Conservation (phyloP, 164 flowering plant genomes). For the Protea cynaroides region DNA sequence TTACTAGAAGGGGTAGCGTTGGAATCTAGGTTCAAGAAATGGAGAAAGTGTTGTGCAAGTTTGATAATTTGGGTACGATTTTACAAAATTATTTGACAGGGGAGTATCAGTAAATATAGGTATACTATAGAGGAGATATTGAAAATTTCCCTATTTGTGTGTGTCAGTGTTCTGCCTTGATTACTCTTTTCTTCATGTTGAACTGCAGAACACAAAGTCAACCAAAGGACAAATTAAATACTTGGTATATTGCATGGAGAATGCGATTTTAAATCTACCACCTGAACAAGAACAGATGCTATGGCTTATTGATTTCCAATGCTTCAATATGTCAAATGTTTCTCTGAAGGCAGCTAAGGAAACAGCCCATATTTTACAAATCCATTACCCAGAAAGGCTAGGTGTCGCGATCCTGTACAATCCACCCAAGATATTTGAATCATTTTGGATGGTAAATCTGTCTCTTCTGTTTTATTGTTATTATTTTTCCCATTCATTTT, state of each 20-base stretch:
- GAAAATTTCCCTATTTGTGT: too few relatives aligned
- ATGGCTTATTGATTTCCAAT: constrained; percentile 89
- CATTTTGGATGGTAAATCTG: constrained; percentile 66
- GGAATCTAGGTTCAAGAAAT: too few relatives aligned
- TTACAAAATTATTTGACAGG: too few relatives aligned
- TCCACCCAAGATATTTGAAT: constrained; percentile 85
- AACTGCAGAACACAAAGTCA: constrained; percentile 79
- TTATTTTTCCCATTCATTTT: too few relatives aligned
- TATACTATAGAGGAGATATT: too few relatives aligned
- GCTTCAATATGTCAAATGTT: constrained; percentile 63
- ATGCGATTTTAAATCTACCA: constrained; percentile 80
- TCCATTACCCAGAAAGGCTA: constrained; percentile 85
- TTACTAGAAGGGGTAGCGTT: too few relatives aligned
- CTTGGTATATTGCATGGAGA: constrained; percentile 95
- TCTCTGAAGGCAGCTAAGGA: constrained; percentile 71
- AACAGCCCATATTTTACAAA: constrained; percentile 79
- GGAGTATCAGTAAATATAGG: too few relatives aligned
- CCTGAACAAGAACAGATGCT: constrained; percentile 83
- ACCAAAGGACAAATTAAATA: constrained; percentile 68
- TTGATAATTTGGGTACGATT: too few relatives aligned
- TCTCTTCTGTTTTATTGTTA: neutral
- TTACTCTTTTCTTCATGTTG: neutral
- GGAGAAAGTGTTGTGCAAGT: too few relatives aligned
- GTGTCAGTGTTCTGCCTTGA: too few relatives aligned
- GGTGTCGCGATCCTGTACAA: constrained; percentile 77